Base-by-base conservation (phyloP, 2,329 filamentous ascomycete species). In the Fusarium pseudoanthophilum region DNA sequence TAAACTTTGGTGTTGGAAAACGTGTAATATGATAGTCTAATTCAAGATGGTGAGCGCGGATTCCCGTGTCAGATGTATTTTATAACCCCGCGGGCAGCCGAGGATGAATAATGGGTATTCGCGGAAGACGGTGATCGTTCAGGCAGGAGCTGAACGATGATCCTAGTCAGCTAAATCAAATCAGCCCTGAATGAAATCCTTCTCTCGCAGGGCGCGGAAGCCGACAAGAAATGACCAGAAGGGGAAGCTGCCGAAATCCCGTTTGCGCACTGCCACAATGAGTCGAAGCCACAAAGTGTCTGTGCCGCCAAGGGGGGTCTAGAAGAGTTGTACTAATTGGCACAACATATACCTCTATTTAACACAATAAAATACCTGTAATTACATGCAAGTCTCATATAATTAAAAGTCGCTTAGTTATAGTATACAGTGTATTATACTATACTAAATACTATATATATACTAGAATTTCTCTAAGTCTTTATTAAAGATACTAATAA, bases 21-120 rank as follows among this genome's bases (percentile, higher is more conserved):
- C 13, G 3, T 46, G 0, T 28, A 4, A 28, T 7, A 18, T 28
- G 1, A 46, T 10, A 18, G 21, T 46, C 9, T 7, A 18, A 21
- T 0, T 21, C 13, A 1, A 10, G 4, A 21, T 15, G 24, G 26
- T 7, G 4, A 21, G 24, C 20, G 45, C 26, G 26, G 13, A 8
- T 16, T 30, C 20, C 20, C 20, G 20, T 3, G 26, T 11, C 4
- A 28, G 18, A 28, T 11, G 26, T 5, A 21, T 21, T 15, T 4
- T 8, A 11, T 0, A 3, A 28, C 4, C 26, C 45, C 26, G 26
- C 20, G 26, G 28, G 16, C 28, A 49, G 21, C 46, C 30, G 16
- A 34, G 28, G 21, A 32, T 10, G 9, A 45, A 9, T 8, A 10
- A 49, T 21, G 24, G 24, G 24, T 37, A 37, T 28, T 53, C 1